Conservation (phyloP, 805 yeast species). For the Yamadazyma laniorum region DNA sequence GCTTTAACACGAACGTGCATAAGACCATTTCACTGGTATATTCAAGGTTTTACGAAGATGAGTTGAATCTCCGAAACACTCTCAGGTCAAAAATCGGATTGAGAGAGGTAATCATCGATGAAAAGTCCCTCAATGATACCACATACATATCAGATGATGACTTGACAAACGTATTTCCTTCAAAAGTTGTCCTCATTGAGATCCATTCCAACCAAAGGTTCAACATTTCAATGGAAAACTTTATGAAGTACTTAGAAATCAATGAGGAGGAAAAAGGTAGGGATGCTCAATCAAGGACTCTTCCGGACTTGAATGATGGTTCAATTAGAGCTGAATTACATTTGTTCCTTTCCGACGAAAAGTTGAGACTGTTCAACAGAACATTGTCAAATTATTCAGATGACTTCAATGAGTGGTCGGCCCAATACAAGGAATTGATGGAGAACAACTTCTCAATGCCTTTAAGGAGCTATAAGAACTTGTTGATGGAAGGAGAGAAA, state of each 20-base stretch:
- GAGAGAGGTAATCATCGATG: constrained; percentile 35
- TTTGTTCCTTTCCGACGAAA: constrained; percentile 51
- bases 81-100: constrained; percentile 20
- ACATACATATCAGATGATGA: constrained; percentile 56
- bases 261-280: constrained; percentile 7
- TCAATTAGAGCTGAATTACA: constrained; percentile 41
- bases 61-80: constrained; percentile 40
- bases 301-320: constrained; percentile 2
- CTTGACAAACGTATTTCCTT: constrained; percentile 50
- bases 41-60: constrained; percentile 35
- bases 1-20: constrained; percentile 37
- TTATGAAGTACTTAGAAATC: constrained; percentile 23
- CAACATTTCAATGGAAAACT: constrained; percentile 30
- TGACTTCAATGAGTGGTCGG: constrained; percentile 49
- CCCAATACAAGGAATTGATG: constrained; percentile 42
- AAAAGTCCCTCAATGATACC: constrained; percentile 22
- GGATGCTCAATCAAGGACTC: constrained; percentile 2
- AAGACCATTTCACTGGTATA: constrained; percentile 32
- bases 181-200: constrained; percentile 45
- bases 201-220: constrained; percentile 26
- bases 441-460: constrained; percentile 43
- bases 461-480: constrained; percentile 40
- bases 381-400: constrained; percentile 10
- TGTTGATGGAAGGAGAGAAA: constrained; percentile 57
- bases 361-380: constrained; percentile 37